phyloP scores from a whole-genome alignment of 805 yeast species.

The Saturnispora saitoi region DNA sequence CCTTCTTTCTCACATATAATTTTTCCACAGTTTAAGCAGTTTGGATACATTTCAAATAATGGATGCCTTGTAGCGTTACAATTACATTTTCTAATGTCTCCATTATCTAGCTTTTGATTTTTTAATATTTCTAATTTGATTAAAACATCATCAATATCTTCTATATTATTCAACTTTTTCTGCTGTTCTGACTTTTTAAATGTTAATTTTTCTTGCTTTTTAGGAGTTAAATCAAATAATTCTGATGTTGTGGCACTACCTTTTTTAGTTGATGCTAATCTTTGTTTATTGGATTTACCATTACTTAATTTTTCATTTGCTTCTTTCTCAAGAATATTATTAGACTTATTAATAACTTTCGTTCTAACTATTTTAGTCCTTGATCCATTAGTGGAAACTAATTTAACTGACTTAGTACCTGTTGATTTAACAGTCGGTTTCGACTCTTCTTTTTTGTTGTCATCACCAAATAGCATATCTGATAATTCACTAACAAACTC shows the following conservation, averaged over 20 bases:
- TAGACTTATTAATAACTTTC: conserved; percentile 5
- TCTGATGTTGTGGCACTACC: conserved; percentile 39
- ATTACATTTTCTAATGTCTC: conserved; percentile 39
- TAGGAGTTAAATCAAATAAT: conserved; percentile 34
- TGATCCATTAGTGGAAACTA: conserved; percentile 13
- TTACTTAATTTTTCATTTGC: not conserved
- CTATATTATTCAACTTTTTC: conserved; percentile 41
- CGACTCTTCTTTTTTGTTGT: not conserved
- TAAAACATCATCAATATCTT: conserved; percentile 44
- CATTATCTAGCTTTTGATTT: conserved; percentile 1
- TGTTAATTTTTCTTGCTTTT: conserved; percentile 11
- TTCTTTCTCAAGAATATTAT: conserved; percentile 3
- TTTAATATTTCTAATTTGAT: conserved; percentile 34
- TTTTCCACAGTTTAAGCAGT: conserved; percentile 90
- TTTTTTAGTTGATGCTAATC: conserved; percentile 13
- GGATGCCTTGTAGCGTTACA: conserved; percentile 90
- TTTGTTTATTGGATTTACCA: not conserved
- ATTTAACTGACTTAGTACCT: conserved; percentile 12
- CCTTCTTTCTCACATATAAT: conserved; percentile 89
- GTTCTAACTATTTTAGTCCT: conserved; percentile 11
- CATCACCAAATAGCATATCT: conserved; percentile 30
- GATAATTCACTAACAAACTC: conserved; percentile 39
- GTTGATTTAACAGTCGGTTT: conserved; percentile 5
- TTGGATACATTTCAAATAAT: conserved; percentile 81
- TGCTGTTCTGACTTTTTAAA: conserved; percentile 22